A percentile compares a stretch with the other conserved stretches of the same genome.
Evolutionary conservation across 495 filamentous ascomycete genomes (phyloP).

Genomic region (Penicillium salamii): DNA sequence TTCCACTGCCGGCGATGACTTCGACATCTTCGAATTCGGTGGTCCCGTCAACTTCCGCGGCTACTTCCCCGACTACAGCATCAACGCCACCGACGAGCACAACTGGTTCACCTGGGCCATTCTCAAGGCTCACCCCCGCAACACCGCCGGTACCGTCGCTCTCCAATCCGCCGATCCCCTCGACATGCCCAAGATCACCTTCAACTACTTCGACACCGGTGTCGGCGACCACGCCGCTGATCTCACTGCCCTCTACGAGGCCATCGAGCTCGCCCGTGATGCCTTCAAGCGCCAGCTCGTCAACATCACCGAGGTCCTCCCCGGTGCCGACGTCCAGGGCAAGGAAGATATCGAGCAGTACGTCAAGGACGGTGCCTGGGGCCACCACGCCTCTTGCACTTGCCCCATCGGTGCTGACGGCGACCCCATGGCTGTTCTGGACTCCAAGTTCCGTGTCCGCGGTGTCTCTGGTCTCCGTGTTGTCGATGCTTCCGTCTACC

Average conservation of each 20-base stretch:
- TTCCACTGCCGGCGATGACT: constrained; percentile 33
- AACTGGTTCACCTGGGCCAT: constrained; percentile 49
- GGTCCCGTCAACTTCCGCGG: constrained; percentile 49
- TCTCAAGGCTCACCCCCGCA: constrained; percentile 53
- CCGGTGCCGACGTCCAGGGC: constrained; percentile 37
- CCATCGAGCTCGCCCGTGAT: constrained; percentile 41
- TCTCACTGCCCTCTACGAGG: constrained; percentile 48
- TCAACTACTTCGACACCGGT: constrained; percentile 53
- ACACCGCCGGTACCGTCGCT: constrained; percentile 49
- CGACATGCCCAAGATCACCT: constrained; percentile 53
- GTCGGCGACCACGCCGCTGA: constrained; percentile 34
- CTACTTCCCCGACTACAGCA: constrained; percentile 35
- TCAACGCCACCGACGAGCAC: constrained; percentile 23
- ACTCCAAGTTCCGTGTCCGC: constrained; percentile 55
- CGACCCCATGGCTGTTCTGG: constrained; percentile 59
- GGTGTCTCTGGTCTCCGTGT: constrained; percentile 53
- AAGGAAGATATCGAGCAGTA: constrained; percentile 45
- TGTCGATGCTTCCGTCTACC: constrained; percentile 60
- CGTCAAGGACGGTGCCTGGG: constrained; percentile 53
- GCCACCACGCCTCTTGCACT: constrained; percentile 60
- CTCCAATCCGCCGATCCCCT: constrained; percentile 50
- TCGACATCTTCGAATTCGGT: constrained; percentile 53
- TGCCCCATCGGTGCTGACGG: constrained; percentile 54
- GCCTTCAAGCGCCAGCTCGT: constrained; percentile 31
- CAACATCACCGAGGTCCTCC: constrained; percentile 41